Base-by-base conservation (phyloP, 345 rosid genomes). In the Psidium guajava region DNA sequence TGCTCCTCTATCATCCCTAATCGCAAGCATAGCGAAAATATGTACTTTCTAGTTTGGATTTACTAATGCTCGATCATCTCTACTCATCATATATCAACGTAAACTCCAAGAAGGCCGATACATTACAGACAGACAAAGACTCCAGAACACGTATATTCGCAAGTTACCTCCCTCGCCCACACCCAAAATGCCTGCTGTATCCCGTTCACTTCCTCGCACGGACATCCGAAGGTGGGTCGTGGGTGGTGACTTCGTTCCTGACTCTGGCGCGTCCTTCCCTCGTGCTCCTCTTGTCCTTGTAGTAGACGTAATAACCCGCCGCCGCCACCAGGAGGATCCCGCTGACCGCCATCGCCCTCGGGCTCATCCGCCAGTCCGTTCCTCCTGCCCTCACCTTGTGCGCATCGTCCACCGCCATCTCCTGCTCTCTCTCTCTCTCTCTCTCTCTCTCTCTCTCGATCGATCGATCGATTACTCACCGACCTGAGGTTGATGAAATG, bases 231-330 rank as follows among this genome's bases (percentile, higher is more conserved):
- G 85, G 85, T 5, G 51, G 21, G 24, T 83, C 73, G 14, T 42
- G 85, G 22, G 85, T 47, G 15, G 54, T 54, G 25, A n/a, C 28
- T 83, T 47, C 75, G 47, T 59, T 69, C 86, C 51, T 75, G 28
- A 52, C 42, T 16, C 47, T 49, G n/a, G 20, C 20, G 32, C 54
- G 83, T 8, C 24, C 44, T 12, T 64, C 77, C 44, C 77, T 64
- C 44, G 77, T 8, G 83, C 25, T 81, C 55, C 86, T 81, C 75
- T 47, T 81, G 1, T 80, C 86, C 5, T 77, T 52, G 53, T 25
- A 50, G 59, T 24, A 85, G 84, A 85, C 42, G 82, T 82, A 82
- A 51, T 83, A 86, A n/a, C 88, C 88, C 2, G 56, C 86, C 13
- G 36, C 85, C 21, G 59, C 80, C 3, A 77, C 83, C 18, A 86